Evolutionary conservation across 345 rosid species (phyloP), one percentile per base, ranked within the genome.

Genomic region (Trapa bicornis): DNA sequence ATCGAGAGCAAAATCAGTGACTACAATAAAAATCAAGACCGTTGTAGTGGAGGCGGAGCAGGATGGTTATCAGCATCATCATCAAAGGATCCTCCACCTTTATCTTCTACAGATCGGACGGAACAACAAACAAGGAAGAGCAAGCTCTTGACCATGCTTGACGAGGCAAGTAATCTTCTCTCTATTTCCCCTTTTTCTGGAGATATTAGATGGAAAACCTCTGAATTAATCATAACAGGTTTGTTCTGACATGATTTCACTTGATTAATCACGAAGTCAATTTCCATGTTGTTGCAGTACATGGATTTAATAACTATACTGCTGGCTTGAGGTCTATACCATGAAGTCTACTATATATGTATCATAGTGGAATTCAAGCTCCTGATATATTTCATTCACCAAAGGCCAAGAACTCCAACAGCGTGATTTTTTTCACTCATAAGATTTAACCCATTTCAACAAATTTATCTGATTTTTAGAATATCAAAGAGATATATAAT

Each of bases 51-150:
- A 4, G 71, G 71, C 4, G 82, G 74, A 5, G 83, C 82, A 29
- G 79, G 83, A 54, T 77, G 84, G 37, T 79, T 87, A 17, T 75
- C 89, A 36, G 76, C 88, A n/a, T 76, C 88, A n/a, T 76, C 89
- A 1, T 75, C 85, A 2, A 85, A 80, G 64, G 92, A 90, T 68
- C 70, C 67, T 36, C 82, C 88, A 75, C 80, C 87, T 65, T 68
- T 87, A 56, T 84, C 96, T 54, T 87, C 92, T 1, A 73, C 91
- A 35, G 96, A 91, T 70, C 80, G 96, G 71, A 83, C 86, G 78
- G 97, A 91, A 73, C 89, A 87, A 75, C 97, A 91, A 72, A 80
- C 94, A 73, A 84, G 90, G 75, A 91, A 89, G 89, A 88, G 79
- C 83, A 91, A 89, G 74, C 85, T 91, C 53, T 73, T 91, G 74